Evolutionary conservation across 345 rosid genomes (phyloP).

Genomic region (Populus deltoides): DNA sequence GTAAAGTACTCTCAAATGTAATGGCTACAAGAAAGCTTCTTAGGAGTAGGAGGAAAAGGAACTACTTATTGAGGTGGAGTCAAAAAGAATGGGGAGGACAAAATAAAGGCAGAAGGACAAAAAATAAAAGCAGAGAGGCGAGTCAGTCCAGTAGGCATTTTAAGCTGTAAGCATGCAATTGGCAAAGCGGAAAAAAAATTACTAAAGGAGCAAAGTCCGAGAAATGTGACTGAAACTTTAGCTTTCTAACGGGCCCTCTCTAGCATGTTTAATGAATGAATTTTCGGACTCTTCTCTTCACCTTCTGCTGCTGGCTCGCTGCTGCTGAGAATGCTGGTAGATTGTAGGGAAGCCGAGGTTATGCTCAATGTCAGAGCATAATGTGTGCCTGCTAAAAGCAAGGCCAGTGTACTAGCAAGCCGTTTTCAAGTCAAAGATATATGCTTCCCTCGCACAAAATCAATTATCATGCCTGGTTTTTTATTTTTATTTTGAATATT

Average conservation of each 20-base stretch:
- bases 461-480: neutral
- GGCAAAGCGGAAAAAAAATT: neutral
- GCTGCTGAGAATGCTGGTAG: neutral
- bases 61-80: neutral
- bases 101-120: neutral
- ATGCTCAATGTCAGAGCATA: constrained; percentile 13
- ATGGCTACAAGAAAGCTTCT: neutral
- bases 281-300: neutral
- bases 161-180: neutral
- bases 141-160: neutral
- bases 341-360: constrained; percentile 16
- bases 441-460: neutral
- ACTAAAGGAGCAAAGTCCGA: constrained; percentile 1
- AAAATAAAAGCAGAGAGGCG: neutral
- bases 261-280: neutral
- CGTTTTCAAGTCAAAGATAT: too few species aligned
- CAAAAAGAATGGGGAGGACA: neutral
- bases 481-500: too few species aligned
- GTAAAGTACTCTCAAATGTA: neutral
- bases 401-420: neutral
- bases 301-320: constrained; percentile 1
- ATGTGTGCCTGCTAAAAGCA: constrained; percentile 7
- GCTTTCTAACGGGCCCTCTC: neutral
- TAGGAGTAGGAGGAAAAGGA: neutral
- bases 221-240: neutral